phyloP scores from a whole-genome alignment of 805 yeast species.

The Ogataea salicorniae region DNA sequence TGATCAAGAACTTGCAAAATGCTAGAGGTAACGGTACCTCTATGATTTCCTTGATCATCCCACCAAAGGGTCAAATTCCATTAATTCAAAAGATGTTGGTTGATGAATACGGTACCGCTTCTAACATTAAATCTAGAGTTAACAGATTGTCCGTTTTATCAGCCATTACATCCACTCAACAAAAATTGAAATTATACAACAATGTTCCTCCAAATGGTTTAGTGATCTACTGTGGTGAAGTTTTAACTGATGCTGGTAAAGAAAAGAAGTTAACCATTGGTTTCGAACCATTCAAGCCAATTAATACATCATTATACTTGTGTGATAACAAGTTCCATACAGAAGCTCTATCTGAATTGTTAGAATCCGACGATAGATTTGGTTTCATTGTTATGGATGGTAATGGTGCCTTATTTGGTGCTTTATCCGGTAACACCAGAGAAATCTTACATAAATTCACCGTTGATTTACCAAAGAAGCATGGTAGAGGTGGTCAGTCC shows the following conservation, averaged over 20 bases:
- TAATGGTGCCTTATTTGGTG: slow-evolving; percentile 95
- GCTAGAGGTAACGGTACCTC: slow-evolving; percentile 99
- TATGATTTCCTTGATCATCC: slow-evolving; percentile 93
- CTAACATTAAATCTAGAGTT: slow-evolving; percentile 96
- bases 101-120: slow-evolving; percentile 98
- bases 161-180: slow-evolving; percentile 98
- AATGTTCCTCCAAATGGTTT: slow-evolving; percentile 92
- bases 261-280: slow-evolving; percentile 95
- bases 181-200: slow-evolving; percentile 84
- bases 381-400: slow-evolving; percentile 99
- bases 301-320: slow-evolving; percentile 90
- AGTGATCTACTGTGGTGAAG: slow-evolving; percentile 98
- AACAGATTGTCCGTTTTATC: slow-evolving; percentile 91
- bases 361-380: slow-evolving; percentile 92
- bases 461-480: slow-evolving; percentile 98
- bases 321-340: slow-evolving; percentile 99
- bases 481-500: slow-evolving; percentile 99
- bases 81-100: slow-evolving; percentile 86
- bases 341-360: slow-evolving; percentile 88
- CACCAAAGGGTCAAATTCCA: slow-evolving; percentile 93
- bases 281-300: slow-evolving; percentile 98
- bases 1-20: slow-evolving; percentile 77
- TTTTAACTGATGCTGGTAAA: slow-evolving; percentile 93
- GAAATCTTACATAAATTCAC: slow-evolving; percentile 93
- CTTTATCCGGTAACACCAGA: slow-evolving; percentile 93